Base-by-base conservation (phyloP, 306 rosid species). In the Castanea sativa region DNA sequence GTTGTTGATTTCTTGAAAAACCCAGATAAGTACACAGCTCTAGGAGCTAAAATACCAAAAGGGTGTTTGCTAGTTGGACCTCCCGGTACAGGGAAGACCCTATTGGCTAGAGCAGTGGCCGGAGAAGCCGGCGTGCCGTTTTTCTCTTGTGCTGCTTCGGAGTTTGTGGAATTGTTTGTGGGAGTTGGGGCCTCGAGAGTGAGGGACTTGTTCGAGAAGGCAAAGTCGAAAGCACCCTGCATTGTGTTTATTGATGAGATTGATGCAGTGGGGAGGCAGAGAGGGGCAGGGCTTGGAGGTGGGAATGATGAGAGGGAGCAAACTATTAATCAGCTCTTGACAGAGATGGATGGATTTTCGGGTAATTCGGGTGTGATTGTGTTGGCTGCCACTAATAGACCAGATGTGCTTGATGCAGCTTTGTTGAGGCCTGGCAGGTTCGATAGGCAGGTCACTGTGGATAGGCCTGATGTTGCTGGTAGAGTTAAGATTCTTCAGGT, bases 281-380 rank as follows among this genome's bases (percentile, higher is more conserved):
- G 99, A 91, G 99, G 99, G 64, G 99, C 99, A 0, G 99, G 99
- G 15, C 86, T 96, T n/a, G 99, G 99, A 25, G 99, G 98, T 69
- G 99, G 98, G 35, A 96, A 96, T 69, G 99, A 96, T 53, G 99
- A 96, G 94, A 90, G 99, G 76, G 99, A 96, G 76, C 99, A 96
- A 82, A 96, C 99, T 1, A 96, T 96, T 80, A 96, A 96, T 81
- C 99, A 96, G 93, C 89, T 96, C 32, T 84, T 96, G 87, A 96
- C 99, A 1, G 99, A 96, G 90, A 96, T 93, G 98, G 99, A 96
- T 85, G 99, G 99, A 0, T 96, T 96, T 82, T 91, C 98, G 0
- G 99, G 99, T 5, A 96, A 96, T 82, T 91, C 99, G 0, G 99
- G 99, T 56, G 99, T 96, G 14, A 95, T 95, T 25, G 99, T 95